These are phyloP conservation scores for Cordyceps javanica DNA, from an alignment of 2,329 filamentous ascomycete species.

Conservation along the genomic window DNA sequence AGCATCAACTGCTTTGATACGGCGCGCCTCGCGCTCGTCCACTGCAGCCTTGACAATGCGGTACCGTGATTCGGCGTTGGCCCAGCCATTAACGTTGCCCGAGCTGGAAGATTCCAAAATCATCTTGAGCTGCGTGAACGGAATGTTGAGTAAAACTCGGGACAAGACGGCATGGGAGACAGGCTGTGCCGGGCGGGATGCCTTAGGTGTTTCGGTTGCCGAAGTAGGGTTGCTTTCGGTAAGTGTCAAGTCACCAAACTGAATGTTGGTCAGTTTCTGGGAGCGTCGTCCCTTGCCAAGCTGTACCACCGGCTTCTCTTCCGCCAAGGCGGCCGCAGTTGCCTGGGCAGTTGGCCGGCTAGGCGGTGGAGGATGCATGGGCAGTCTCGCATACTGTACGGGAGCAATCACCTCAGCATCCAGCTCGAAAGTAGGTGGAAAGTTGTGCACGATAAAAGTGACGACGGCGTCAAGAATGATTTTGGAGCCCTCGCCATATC, in stretches of 20 bases:
- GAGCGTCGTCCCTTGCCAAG: conserved; percentile 36
- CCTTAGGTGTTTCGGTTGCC: conserved; percentile 24
- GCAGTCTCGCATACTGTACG: conserved; percentile 35
- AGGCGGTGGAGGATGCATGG: conserved; percentile 18
- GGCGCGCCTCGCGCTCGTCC: conserved; percentile 51
- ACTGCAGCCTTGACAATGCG: conserved; percentile 45
- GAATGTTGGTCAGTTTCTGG: conserved; percentile 54
- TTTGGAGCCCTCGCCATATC: conserved; percentile 46
- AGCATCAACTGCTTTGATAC: conserved; percentile 39
- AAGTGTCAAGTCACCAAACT: conserved; percentile 61
- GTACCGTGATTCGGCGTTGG: conserved; percentile 40
- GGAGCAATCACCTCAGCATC: conserved; percentile 38
- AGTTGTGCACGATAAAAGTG: conserved; percentile 53
- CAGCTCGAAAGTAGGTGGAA: conserved; percentile 55
- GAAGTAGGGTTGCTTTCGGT: conserved; percentile 21
- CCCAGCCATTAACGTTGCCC: conserved; percentile 45
- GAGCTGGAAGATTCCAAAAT: conserved; percentile 55
- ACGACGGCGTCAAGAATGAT: conserved; percentile 49
- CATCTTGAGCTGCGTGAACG: conserved; percentile 59
- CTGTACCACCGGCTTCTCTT: conserved; percentile 32
- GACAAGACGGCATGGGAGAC: conserved; percentile 50
- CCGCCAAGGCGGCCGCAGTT: conserved; percentile 18
- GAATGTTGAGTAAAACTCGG: conserved; percentile 62
- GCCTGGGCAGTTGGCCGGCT: conserved; percentile 10
- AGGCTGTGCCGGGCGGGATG: conserved; percentile 21